These are phyloP conservation scores for Aspergillus olivimuriae DNA, from an alignment of 495 filamentous ascomycete genomes.

Conservation along the genomic window DNA sequence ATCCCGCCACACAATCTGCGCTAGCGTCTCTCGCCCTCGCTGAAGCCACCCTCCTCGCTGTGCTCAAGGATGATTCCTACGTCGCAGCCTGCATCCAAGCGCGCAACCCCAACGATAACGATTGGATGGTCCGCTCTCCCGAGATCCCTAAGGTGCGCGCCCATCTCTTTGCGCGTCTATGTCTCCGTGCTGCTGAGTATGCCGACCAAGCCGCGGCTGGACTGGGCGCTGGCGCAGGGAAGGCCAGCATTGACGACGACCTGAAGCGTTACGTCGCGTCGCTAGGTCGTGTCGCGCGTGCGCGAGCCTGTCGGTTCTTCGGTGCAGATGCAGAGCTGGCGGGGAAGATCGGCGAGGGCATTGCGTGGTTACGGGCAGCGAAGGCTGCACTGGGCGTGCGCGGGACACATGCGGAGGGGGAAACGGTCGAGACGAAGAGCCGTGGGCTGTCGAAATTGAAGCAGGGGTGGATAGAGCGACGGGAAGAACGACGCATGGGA, in stretches of 20 bases:
- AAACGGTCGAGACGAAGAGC: slow-evolving; percentile 28
- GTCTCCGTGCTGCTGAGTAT: slow-evolving; percentile 60
- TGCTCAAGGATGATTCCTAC: slow-evolving; percentile 91
- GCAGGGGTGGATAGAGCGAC: slow-evolving; percentile 43
- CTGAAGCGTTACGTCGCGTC: slow-evolving; percentile 68
- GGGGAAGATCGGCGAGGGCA: slow-evolving; percentile 71
- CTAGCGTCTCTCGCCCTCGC: slow-evolving; percentile 69
- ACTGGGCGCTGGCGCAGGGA: slow-evolving; percentile 27
- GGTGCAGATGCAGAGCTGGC: slow-evolving; percentile 80
- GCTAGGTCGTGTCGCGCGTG: slow-evolving; percentile 63
- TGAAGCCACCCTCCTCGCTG: slow-evolving; percentile 82
- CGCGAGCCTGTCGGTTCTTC: slow-evolving; percentile 82
- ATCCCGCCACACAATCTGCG: slow-evolving; percentile 58
- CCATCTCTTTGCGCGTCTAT: slow-evolving; percentile 78
- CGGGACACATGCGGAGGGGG: slow-evolving; percentile 12
- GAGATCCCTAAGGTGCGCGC: slow-evolving; percentile 84
- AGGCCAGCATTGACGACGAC: slow-evolving; percentile 43
- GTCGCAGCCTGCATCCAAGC: slow-evolving; percentile 68
- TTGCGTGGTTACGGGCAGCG: slow-evolving; percentile 76
- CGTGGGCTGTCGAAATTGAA: slow-evolving; percentile 40
- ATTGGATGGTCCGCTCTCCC: slow-evolving; percentile 89
- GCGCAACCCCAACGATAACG: slow-evolving; percentile 70
- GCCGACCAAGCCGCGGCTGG: slow-evolving; percentile 45
- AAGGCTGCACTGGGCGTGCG: slow-evolving; percentile 61
- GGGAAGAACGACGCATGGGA: slow-evolving; percentile 53